These are phyloP conservation scores for Fusarium mexicanum DNA, from an alignment of 2,329 filamentous ascomycete genomes.

Conservation along the genomic window DNA sequence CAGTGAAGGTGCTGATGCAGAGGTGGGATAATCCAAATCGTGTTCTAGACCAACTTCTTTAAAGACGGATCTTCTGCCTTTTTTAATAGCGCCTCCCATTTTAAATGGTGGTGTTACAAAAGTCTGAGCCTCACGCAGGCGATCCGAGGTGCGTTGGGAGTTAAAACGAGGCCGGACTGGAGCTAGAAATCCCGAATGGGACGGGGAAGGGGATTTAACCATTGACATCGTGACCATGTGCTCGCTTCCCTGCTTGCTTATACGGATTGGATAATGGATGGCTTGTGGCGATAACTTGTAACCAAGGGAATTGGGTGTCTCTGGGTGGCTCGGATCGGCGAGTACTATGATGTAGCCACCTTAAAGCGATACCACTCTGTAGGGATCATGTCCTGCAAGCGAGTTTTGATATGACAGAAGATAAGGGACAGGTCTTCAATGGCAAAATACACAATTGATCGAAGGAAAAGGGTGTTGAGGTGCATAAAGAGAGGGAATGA, in stretches of 20 bases:
- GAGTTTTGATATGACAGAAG: constrained; percentile 18
- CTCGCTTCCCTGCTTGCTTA: not conserved
- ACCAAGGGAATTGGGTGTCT: constrained; percentile 10
- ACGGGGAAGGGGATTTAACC: constrained; percentile 34
- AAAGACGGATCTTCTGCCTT: constrained; percentile 62
- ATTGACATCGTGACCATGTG: constrained; percentile 30
- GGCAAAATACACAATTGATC: constrained; percentile 5
- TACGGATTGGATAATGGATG: constrained; percentile 18
- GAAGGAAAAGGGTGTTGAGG: not conserved
- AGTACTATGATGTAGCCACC: constrained; percentile 43
- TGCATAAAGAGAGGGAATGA: not conserved
- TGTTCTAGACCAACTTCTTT: constrained; percentile 60
- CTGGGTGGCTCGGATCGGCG: constrained; percentile 38
- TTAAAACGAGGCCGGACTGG: constrained; percentile 60
- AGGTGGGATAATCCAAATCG: constrained; percentile 41
- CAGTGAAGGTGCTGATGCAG: constrained; percentile 17
- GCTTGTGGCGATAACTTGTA: constrained; percentile 31
- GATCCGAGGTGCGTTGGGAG: constrained; percentile 60
- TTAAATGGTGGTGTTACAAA: constrained; percentile 51
- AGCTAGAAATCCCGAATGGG: constrained; percentile 24
- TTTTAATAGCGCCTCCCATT: constrained; percentile 57
- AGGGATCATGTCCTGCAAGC: constrained; percentile 39
- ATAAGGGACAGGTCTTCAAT: constrained; percentile 1
- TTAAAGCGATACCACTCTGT: constrained; percentile 34
- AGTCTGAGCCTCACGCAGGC: constrained; percentile 59